Evolutionary conservation across 305 asterid species (phyloP).

Genomic region (Fraxinus paxiana): DNA sequence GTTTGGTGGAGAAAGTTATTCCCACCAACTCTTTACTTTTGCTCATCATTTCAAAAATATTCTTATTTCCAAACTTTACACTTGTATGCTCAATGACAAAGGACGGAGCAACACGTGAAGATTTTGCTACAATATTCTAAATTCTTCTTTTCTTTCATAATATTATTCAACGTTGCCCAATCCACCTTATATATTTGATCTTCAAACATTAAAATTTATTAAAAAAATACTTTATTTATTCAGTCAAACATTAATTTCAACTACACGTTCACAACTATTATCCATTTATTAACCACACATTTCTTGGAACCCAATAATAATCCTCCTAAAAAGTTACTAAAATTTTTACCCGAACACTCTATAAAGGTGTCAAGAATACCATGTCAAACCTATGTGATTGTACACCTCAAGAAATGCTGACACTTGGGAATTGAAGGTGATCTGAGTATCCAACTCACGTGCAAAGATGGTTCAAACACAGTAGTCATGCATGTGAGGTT

Average conservation of each 20-base stretch:
- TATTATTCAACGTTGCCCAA: neutral
- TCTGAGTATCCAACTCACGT: conserved; percentile 21
- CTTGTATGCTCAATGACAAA: neutral
- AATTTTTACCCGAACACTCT: neutral
- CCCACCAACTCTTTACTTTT: neutral
- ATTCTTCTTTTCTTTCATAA: neutral
- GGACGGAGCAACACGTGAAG: neutral
- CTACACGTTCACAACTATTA: neutral
- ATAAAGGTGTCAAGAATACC: neutral
- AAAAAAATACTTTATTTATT: neutral
- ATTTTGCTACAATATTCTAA: neutral
- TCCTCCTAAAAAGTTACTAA: neutral
- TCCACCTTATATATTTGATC: neutral
- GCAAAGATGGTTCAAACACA: conserved; percentile 27
- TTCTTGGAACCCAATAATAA: neutral
- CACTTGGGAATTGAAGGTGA: conserved; percentile 2
- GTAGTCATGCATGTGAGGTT: conserved; percentile 33
- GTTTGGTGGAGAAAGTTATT: conserved; percentile 2
- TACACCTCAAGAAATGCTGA: neutral
- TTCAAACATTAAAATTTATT: neutral
- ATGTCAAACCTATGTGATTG: neutral
- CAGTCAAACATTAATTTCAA: neutral
- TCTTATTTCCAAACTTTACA: neutral
- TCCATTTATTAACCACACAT: neutral
- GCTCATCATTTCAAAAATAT: neutral